Base-by-base conservation (phyloP, 768 basidiomycete species). In the Boletellus ananiceps region DNA sequence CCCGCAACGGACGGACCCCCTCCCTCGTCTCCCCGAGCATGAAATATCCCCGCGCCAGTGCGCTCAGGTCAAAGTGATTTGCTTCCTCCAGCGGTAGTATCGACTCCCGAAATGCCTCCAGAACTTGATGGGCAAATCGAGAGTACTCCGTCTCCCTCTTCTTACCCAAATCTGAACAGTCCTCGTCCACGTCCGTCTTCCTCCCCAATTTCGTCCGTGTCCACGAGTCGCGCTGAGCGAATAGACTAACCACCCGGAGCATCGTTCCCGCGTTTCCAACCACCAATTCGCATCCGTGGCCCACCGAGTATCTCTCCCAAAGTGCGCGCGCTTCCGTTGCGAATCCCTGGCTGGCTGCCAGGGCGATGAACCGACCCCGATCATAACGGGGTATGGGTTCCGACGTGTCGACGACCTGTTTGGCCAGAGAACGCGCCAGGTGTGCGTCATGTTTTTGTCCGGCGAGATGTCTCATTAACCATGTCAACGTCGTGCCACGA, bases 11-110 rank as follows among this genome's bases (percentile, higher is more conserved):
- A 9, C 64, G 57, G 47, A 84, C 70, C 2, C 80, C 84, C 35
- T 74, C 69, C 38, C 56, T 41, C 54, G 74, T 61, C 40, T 74
- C 62, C 18, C 79, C 82, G 21, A 82, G 65, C 49, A 84, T 72
- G 57, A 85, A 80, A 62, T 77, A 76, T 18, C 77, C 81, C 49
- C 84, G 76, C 2, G 84, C 83, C 32, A 84, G 70, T 8, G 83
- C 75, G 40, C 78, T 86, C 51, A 88, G 59, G 44, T 71, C 68
- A 42, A 59, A 67, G 64, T 82, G 84, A 34, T 66, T 57, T 2
- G 81, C 79, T 18, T 66, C 44, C 16, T 64, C 52, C 42, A 84
- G 56, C 8, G 84, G 80, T 27, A 69, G 61, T 59, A 81, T 76
- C 40, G 62, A 59, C 32, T 62, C 44, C 27, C 58, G 66, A 64